Evolutionary conservation across 306 rosid genomes (phyloP), one percentile per base, ranked within the genome.

Genomic region (Gleditsia sinensis): DNA sequence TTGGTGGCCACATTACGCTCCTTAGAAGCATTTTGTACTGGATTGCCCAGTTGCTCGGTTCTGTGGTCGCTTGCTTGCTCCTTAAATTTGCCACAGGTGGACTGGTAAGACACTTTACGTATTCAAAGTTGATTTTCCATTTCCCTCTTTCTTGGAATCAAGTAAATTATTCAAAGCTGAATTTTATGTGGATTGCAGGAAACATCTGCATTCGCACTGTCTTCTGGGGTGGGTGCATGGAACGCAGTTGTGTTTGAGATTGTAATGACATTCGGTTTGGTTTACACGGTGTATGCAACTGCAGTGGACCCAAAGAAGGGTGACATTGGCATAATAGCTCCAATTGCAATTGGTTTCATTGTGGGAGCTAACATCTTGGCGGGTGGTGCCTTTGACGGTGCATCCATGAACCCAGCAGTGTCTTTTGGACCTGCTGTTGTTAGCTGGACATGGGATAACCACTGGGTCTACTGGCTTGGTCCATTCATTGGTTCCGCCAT

Each of bases 381-480:
- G 2, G 95, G 92, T 9, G 95, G 90, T 24, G 95, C 95, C 39
- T 89, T 89, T 21, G 95, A 89, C 0, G 95, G 95, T 39, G 95
- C 87, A 7, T 89, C 92, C 51, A 89, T 89, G 95, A 89, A 89
- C 87, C 95, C 92, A 1, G 90, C 92, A 0, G 92, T 85, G 7
- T 85, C 95, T 17, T 89, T 89, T 71, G 95, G 95, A 11, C 95
- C 95, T 0, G 88, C 92, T 30, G 90, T 89, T 6, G 90, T 89
- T 11, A 83, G 92, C 69, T 87, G 95, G 90, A 67, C 88, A 0
- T 89, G 95, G 95, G 67, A 13, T 13, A 70, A 65, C 85, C 95
- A 89, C 39, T 89, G 88, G 95, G 92, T 89, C 81, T 89, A 89
- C 78, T 89, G 95, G 95, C 54, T 69, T 5, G 95, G 95, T n/a